Base-by-base conservation (phyloP, 164 flowering plant genomes). In the Aristolochia fimbriata region DNA sequence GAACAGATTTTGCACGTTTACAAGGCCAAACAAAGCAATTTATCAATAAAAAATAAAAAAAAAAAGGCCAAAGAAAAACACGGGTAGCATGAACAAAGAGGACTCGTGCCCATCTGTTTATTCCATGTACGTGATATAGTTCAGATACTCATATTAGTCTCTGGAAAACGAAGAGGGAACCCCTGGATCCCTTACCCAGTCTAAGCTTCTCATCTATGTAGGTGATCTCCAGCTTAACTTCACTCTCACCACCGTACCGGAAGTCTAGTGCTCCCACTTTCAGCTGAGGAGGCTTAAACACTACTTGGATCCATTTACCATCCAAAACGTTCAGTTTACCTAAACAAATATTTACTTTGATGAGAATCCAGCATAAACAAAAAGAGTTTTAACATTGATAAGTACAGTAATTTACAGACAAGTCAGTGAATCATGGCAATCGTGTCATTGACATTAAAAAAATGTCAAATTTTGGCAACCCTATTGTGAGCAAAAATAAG, bases 231-330 rank as follows among this genome's bases (percentile, higher is more conserved):
- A 93, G 83, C 73, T 86, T 82, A 13, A 93, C 99, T 65, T 93
- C 96, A 68, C 97, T 93, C 69, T 87, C 71, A 20, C 90, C 84
- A 23, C 96, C 97, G 52, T 84, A 93, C 41, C 49, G 65, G 58
- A 90, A 84, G 68, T 82, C 83, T 60, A 82, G 24, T n/a, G 71
- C 71, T 63, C 94, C 99, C 1, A 93, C 65, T 72, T 82, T 90
- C 37, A 93, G 75, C 64, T 82, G 76, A n/a, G 99, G 99, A 27
- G 99, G 73, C 76, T 90, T 91, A 60, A 93, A 93, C 55, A 90
- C 68, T 4, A 93, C 99, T 74, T 88, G 90, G 61, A 93, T 78
- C 98, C 99, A 93, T 59, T 81, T 77, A 1, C 75, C 77, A 66
- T 90, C 97, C 68, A 88, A 66, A 22, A 67, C 85, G 33, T 50